Percentiles rank a stretch among this genome's conserved stretches.
Evolutionary conservation across 805 yeast species (phyloP).

Genomic region (Candida manassasensis): DNA sequence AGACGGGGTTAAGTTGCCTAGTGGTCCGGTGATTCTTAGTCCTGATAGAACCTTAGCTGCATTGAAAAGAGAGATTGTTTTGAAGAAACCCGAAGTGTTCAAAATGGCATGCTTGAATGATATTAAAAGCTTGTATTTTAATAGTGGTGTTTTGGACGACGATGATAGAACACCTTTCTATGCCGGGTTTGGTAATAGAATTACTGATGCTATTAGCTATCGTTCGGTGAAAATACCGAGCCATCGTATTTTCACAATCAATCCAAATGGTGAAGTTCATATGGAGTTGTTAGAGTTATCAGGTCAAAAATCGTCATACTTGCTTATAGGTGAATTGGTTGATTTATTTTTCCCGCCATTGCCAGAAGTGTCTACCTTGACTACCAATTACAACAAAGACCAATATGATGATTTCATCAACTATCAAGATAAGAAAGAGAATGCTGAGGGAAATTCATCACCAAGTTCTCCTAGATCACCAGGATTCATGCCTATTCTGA

Average conservation of each 20-base stretch:
- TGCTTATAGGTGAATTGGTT: conserved; percentile 86
- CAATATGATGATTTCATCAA: conserved; percentile 33
- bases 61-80: conserved; percentile 79
- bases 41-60: conserved; percentile 98
- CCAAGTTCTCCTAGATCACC: conserved; percentile 15
- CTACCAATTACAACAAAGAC: conserved; percentile 30
- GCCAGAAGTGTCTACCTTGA: conserved; percentile 26
- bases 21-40: conserved; percentile 89
- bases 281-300: conserved; percentile 94
- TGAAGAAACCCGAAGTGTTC: conserved; percentile 96
- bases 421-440: conserved; percentile 11
- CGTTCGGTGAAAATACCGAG: conserved; percentile 92
- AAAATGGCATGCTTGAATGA: conserved; percentile 95
- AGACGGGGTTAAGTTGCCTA: conserved; percentile 64
- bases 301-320: conserved; percentile 83
- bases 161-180: conserved; percentile 76
- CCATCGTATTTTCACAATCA: conserved; percentile 90
- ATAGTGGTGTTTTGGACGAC: conserved; percentile 6
- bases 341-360: conserved; percentile 96
- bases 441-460: conserved; percentile 1
- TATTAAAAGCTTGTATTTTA: conserved; percentile 64
- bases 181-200: conserved; percentile 96
- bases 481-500: conserved; percentile 26
- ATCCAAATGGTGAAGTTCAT: conserved; percentile 95
- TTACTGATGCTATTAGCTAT: conserved; percentile 94